phyloP scores from a whole-genome alignment of 345 rosid genomes.

The Eucalyptus caleyi region DNA sequence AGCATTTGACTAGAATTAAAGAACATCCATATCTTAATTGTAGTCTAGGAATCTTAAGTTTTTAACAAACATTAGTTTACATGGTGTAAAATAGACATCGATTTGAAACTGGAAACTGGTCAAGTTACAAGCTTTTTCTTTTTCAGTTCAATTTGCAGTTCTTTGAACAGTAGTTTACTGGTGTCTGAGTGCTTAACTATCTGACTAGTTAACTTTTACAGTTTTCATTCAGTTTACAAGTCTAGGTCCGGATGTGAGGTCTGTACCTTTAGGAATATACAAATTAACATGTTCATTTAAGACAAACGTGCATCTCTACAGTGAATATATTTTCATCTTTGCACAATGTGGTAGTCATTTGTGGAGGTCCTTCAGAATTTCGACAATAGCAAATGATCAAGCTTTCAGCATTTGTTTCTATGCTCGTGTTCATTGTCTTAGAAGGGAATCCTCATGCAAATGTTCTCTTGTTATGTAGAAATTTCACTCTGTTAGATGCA shows the following conservation, averaged over 20 bases:
- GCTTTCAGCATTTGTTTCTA: background rate
- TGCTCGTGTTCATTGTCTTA: background rate
- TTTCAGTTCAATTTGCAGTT: background rate
- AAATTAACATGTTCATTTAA: background rate
- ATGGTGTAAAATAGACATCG: background rate
- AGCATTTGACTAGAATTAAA: background rate
- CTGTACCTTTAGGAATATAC: background rate
- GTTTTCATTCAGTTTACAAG: background rate
- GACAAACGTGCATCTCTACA: background rate
- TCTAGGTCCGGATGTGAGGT: background rate
- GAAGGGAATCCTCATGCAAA: background rate
- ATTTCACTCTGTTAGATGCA: constrained; percentile 57
- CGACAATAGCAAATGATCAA: background rate
- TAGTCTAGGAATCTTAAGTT: background rate
- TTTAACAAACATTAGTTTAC: background rate
- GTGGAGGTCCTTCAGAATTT: background rate
- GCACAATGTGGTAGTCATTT: background rate
- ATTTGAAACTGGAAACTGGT: background rate
- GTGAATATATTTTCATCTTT: background rate
- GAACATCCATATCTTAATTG: background rate
- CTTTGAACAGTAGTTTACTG: background rate
- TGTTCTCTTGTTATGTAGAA: constrained; percentile 20
- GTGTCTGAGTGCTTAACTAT: background rate
- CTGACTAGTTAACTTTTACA: background rate
- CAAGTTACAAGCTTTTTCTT: background rate